These are phyloP conservation scores for Paralagenidium karlingii DNA, from an alignment of 352 stramenopile genomes.

Conservation along the genomic window DNA sequence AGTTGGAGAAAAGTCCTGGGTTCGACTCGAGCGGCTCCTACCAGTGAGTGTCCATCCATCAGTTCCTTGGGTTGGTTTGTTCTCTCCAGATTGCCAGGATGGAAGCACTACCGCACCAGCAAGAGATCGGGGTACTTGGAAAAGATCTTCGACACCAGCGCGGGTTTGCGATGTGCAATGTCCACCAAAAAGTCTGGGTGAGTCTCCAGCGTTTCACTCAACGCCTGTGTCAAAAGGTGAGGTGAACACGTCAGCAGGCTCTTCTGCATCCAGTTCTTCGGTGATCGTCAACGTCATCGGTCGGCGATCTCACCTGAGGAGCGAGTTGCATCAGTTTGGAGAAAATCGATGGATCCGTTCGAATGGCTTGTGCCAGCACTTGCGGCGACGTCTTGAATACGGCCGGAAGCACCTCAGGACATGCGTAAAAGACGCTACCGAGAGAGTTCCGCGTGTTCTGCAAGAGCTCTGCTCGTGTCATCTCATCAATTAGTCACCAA, in stretches of 20 bases:
- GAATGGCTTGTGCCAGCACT: constrained; percentile 27
- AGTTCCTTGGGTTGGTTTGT: too few relatives aligned
- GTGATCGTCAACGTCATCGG: too few relatives aligned
- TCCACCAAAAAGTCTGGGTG: constrained; percentile 56
- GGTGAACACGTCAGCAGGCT: constrained; percentile 36
- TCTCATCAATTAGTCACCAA: too few relatives aligned
- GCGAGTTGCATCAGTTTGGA: too few relatives aligned
- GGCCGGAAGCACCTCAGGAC: constrained; percentile 24
- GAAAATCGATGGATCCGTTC: constrained; percentile 25
- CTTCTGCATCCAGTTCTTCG: too few relatives aligned
- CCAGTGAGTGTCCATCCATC: too few relatives aligned
- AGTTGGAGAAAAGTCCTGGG: constrained; percentile 52
- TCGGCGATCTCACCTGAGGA: too few relatives aligned
- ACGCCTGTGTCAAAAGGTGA: constrained; percentile 30
- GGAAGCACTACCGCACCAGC: constrained; percentile 27
- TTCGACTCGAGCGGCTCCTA: constrained; percentile 61
- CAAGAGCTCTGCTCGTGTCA: too few relatives aligned
- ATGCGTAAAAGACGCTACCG: not conserved
- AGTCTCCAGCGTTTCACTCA: constrained; percentile 47
- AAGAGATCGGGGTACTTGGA: constrained; percentile 51
- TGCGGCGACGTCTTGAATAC: constrained; percentile 37
- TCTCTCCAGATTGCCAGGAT: too few relatives aligned
- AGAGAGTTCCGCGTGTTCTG: too few relatives aligned
- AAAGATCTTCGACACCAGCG: constrained; percentile 44
- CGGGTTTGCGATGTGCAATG: constrained; percentile 46